Conservation (phyloP, 2,329 filamentous ascomycete genomes). For the Herpotrichia juniperi region DNA sequence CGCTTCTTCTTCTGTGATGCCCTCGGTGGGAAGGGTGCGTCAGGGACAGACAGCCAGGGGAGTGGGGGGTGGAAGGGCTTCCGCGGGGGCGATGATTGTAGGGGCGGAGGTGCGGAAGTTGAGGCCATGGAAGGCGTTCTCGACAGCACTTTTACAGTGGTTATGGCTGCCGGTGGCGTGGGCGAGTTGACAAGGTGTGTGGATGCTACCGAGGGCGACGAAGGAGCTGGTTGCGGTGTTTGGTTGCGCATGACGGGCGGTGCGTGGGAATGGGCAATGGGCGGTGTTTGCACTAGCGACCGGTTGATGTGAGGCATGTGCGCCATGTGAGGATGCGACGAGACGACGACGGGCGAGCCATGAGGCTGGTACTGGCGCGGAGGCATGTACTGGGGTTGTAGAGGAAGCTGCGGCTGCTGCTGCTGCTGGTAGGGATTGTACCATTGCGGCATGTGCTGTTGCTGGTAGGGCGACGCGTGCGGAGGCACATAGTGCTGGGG, state of each 20-base stretch:
- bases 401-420: slow-evolving; percentile 43
- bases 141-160: slow-evolving; percentile 35
- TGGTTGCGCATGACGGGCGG: slow-evolving; percentile 40
- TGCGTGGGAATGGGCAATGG: slow-evolving; percentile 43
- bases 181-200: slow-evolving; percentile 40
- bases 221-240: slow-evolving; percentile 39
- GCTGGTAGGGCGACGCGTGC: slow-evolving; percentile 44
- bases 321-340: slow-evolving; percentile 52
- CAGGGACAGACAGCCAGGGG: slow-evolving; percentile 66
- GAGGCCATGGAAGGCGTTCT: slow-evolving; percentile 26
- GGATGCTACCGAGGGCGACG: slow-evolving; percentile 43
- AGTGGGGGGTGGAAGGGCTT: slow-evolving; percentile 60
- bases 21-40: slow-evolving; percentile 60
- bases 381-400: slow-evolving; percentile 30
- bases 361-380: slow-evolving; percentile 46
- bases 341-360: slow-evolving; percentile 53
- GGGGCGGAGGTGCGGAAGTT: slow-evolving; percentile 20
- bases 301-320: slow-evolving; percentile 56
- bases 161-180: slow-evolving; percentile 36
- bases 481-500: slow-evolving; percentile 49
- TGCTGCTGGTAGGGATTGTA: slow-evolving; percentile 47
- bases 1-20: slow-evolving; percentile 54
- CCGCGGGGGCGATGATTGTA: slow-evolving; percentile 26
- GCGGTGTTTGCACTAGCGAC: slow-evolving; percentile 43
- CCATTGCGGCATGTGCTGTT: slow-evolving; percentile 47